Conservation (phyloP, 2,329 filamentous ascomycete species). For the Alternaria burnsii region DNA sequence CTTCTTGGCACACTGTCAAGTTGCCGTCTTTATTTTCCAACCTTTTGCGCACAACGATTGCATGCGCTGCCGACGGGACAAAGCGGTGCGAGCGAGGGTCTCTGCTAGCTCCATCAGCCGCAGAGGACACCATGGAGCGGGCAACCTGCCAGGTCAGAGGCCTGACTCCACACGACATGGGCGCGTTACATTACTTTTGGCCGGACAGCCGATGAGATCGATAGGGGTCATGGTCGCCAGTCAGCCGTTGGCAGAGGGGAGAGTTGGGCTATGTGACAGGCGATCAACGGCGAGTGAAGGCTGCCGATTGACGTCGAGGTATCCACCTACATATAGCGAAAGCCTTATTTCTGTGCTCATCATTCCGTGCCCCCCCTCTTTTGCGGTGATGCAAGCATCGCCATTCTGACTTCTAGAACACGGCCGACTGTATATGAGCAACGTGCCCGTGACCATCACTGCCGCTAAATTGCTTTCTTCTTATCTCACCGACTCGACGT, state of each 20-base stretch:
- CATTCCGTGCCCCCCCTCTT: conserved; percentile 15
- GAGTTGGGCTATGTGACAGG: conserved; percentile 19
- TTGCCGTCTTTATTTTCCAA: conserved; percentile 20
- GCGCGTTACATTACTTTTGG: conserved; percentile 24
- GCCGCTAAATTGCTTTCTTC: conserved; percentile 25
- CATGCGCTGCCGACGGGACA: conserved; percentile 25
- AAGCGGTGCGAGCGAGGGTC: conserved; percentile 23
- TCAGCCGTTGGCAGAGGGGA: conserved; percentile 23
- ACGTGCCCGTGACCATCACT: conserved; percentile 41
- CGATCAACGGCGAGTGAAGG: conserved; percentile 32
- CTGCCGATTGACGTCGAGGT: conserved; percentile 44
- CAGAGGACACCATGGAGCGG: conserved; percentile 26
- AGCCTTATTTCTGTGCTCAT: conserved; percentile 23
- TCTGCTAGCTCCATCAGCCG: conserved; percentile 31
- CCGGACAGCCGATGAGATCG: conserved; percentile 10
- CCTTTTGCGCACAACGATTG: conserved; percentile 14
- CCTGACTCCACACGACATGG: conserved; percentile 23
- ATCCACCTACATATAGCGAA: conserved; percentile 36
- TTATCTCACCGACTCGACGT: conserved; percentile 25
- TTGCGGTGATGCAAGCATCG: conserved; percentile 32
- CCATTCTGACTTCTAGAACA: conserved; percentile 24
- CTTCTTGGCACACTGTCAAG: conserved; percentile 37
- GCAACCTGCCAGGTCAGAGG: conserved; percentile 24
- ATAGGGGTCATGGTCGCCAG: conserved; percentile 18
- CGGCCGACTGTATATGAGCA: conserved; percentile 28